A percentile compares a stretch with the other conserved stretches of the same genome.
These are phyloP conservation scores for Rhodomyrtus psidioides DNA, from an alignment of 441 rosid genomes.

Conservation along the genomic window DNA sequence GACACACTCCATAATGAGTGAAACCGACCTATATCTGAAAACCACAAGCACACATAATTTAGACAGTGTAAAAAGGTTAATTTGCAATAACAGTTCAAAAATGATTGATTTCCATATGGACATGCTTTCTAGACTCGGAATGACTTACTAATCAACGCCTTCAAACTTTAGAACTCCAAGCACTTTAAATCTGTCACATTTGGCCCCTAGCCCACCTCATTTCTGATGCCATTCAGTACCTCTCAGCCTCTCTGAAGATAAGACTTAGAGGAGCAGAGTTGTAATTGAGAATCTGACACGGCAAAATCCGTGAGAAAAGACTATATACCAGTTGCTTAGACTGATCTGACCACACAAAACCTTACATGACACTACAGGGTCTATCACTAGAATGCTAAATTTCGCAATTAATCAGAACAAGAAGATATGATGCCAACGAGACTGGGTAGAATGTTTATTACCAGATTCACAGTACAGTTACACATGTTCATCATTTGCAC, in stretches of 20 bases:
- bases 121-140: background rate
- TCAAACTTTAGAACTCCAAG: background rate
- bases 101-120: background rate
- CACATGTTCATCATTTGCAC: background rate
- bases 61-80: background rate
- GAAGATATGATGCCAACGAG: background rate
- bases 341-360: background rate
- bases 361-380: background rate
- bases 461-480: background rate
- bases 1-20: background rate
- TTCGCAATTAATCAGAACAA: background rate
- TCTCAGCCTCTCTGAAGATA: background rate
- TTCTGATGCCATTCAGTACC: background rate
- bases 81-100: background rate
- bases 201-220: background rate
- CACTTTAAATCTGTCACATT: background rate
- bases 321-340: background rate
- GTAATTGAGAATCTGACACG: background rate
- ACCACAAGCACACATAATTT: background rate
- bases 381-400: background rate
- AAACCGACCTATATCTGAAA: background rate
- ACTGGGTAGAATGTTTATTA: background rate
- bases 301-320: background rate
- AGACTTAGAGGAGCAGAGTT: background rate
- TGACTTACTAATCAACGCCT: background rate